Percentiles rank a stretch among this genome's conserved stretches.
These are phyloP conservation scores for Coniochaeta sp. DNA, from an alignment of 2,329 filamentous ascomycete genomes.

Conservation along the genomic window DNA sequence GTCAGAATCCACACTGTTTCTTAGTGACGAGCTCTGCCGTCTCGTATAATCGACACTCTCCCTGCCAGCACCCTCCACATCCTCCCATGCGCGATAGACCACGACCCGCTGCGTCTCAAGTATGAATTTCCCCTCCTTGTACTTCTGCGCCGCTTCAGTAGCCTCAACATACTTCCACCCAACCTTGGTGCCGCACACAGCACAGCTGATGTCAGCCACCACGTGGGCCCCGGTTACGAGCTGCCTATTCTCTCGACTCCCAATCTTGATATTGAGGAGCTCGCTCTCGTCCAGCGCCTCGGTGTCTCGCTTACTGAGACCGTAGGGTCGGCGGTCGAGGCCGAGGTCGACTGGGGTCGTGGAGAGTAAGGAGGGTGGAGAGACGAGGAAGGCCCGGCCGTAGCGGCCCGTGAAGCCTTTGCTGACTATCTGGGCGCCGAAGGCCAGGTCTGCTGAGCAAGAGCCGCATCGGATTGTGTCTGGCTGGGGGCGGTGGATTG, in stretches of 20 bases:
- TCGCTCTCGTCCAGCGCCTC: constrained; percentile 6
- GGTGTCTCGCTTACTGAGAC: constrained; percentile 1
- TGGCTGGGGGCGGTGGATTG: constrained; percentile 31
- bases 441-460: constrained; percentile 56
- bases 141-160: constrained; percentile 50
- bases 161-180: constrained; percentile 66
- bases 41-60: constrained; percentile 9
- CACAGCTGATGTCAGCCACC: constrained; percentile 57
- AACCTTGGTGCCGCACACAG: constrained; percentile 46
- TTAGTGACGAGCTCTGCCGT: constrained; percentile 5
- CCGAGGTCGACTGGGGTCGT: constrained; percentile 7
- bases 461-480: constrained; percentile 51
- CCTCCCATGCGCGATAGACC: constrained; percentile 47
- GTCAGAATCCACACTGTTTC: constrained; percentile 4
- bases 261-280: constrained; percentile 50
- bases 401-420: constrained; percentile 62
- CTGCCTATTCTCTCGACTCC: constrained; percentile 46
- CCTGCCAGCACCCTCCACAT: constrained; percentile 17
- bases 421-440: constrained; percentile 53
- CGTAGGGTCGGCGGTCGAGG: constrained; percentile 4
- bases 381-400: constrained; percentile 55
- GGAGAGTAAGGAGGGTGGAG: constrained; percentile 11
- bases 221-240: constrained; percentile 57
- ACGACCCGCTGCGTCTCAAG: constrained; percentile 54
- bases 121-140: constrained; percentile 65